These are phyloP conservation scores for Arabidopsis hybrid DNA, from an alignment of 441 rosid species.

Conservation along the genomic window DNA sequence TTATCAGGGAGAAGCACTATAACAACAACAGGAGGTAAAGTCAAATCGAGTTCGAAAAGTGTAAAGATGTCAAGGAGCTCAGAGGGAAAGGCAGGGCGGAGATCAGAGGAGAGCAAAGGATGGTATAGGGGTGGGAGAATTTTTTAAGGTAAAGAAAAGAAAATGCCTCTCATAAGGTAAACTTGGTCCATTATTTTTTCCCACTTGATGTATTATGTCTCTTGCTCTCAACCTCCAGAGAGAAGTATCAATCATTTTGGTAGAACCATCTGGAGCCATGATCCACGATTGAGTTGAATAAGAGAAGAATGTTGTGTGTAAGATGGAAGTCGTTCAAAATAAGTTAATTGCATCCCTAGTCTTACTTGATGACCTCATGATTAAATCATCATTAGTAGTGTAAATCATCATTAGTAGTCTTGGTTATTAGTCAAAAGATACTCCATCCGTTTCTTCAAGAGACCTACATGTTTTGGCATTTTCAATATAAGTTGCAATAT, in stretches of 20 bases:
- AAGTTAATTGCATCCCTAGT: conserved; percentile 13
- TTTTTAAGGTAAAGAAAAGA: conserved; percentile 24
- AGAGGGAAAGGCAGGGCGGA: conserved; percentile 52
- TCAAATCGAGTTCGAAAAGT: conserved; percentile 39
- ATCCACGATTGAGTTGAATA: conserved; percentile 22
- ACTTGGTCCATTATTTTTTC: neutral
- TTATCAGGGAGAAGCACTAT: conserved; percentile 45
- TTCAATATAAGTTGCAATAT: neutral
- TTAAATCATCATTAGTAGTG: conserved; percentile 19
- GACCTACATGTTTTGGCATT: neutral
- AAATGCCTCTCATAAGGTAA: conserved; percentile 3
- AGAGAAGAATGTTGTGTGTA: conserved; percentile 20
- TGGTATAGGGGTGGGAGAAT: conserved; percentile 45
- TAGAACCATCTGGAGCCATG: conserved; percentile 22
- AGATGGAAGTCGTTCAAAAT: conserved; percentile 26
- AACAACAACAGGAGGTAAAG: conserved; percentile 41
- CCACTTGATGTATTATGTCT: conserved; percentile 30
- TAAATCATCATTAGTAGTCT: too few species aligned
- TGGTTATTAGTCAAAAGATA: conserved; percentile 2
- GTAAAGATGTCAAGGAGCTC: conserved; percentile 69
- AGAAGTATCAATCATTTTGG: conserved; percentile 24
- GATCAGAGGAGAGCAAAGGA: conserved; percentile 64
- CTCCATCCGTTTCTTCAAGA: neutral
- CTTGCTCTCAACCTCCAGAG: conserved; percentile 27
- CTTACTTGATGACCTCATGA: conserved; percentile 31